A percentile compares a stretch with the other conserved stretches of the same genome.
phyloP scores from a whole-genome alignment of 2,329 filamentous ascomycete genomes.

The Cladosporium sp. region DNA sequence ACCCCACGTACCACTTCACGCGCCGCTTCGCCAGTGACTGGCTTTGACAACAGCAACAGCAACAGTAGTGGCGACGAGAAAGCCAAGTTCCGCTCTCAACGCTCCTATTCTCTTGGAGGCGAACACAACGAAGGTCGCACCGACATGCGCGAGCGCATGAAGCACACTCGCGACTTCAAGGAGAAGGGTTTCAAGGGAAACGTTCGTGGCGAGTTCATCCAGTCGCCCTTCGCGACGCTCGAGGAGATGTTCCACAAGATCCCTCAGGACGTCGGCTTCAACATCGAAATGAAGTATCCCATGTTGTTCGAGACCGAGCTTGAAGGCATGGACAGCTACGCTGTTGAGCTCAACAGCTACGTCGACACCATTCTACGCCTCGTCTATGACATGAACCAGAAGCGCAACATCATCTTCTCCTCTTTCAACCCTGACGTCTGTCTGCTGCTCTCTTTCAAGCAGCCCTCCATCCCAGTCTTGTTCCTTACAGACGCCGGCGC shows the following conservation, averaged over 20 bases:
- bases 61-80: conserved; percentile 17
- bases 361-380: conserved; percentile 87
- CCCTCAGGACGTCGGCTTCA: conserved; percentile 82
- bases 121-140: conserved; percentile 39
- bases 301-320: conserved; percentile 95
- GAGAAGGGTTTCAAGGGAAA: conserved; percentile 94
- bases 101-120: conserved; percentile 58
- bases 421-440: conserved; percentile 98
- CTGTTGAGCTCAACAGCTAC: conserved; percentile 92
- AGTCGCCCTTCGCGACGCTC: conserved; percentile 90
- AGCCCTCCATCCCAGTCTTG: conserved; percentile 90
- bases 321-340: conserved; percentile 94
- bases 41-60: conserved; percentile 1
- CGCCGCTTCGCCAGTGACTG: conserved; percentile 41
- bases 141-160: conserved; percentile 81
- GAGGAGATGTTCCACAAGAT: conserved; percentile 88
- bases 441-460: conserved; percentile 89
- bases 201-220: conserved; percentile 87
- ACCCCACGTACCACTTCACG: conserved; percentile 42
- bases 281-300: conserved; percentile 98
- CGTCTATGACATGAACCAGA: conserved; percentile 79
- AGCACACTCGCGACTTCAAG: conserved; percentile 94
- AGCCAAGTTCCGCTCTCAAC: conserved; percentile 22
- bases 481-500: conserved; percentile 89
- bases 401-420: conserved; percentile 92